Base-by-base conservation (phyloP, 805 yeast species). In the Grigorovia transvaalensis region DNA sequence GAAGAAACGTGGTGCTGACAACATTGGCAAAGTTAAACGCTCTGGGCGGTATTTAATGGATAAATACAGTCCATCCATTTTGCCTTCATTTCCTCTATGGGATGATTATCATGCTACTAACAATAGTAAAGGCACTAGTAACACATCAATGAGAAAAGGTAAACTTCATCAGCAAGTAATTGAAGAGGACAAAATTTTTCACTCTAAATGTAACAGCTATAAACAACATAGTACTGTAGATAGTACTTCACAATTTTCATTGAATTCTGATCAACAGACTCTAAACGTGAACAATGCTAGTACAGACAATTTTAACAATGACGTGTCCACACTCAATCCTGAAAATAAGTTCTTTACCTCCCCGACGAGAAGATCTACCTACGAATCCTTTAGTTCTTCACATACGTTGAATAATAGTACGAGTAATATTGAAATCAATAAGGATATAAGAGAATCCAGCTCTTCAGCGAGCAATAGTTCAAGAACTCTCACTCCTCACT, bases 211-310 rank as follows among this genome's bases (percentile, higher is more conserved):
- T 41, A 42, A 27, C 4, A 46, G 29, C 12, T 33, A 41, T 9
- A 33, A 18, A 11, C 23, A 35, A 9, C 33, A 11, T 8, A 40
- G 46, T 20, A 40, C 29, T 19, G 17, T 33, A 2, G 54, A 53
- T 23, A 44, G 29, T 8, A 54, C 51, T 15, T 59, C 62, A 2
- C 55, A 52, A 40, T 15, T 47, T 15, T 58, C 61, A 1, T 50
- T 59, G 35, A 52, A 51, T 41, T 59, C 62, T 2, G 62, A 59
- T 23, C 51, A 60, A 18, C 51, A 46, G 15, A 59, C 63, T 44
- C 51, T 59, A 50, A 58, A 57, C 12, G 54, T 53, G 38, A 51
- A 35, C 4, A 27, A 49, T n/a, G 27, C 47, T 15, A 18, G 47
- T 15, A 35, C 29, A 12, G 35, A 30, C 1, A 29, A 41, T 11